Evolutionary conservation across 768 basidiomycete species (phyloP), one percentile per base, ranked within the genome.

Genomic region (Pleurotus pulmonarius): DNA sequence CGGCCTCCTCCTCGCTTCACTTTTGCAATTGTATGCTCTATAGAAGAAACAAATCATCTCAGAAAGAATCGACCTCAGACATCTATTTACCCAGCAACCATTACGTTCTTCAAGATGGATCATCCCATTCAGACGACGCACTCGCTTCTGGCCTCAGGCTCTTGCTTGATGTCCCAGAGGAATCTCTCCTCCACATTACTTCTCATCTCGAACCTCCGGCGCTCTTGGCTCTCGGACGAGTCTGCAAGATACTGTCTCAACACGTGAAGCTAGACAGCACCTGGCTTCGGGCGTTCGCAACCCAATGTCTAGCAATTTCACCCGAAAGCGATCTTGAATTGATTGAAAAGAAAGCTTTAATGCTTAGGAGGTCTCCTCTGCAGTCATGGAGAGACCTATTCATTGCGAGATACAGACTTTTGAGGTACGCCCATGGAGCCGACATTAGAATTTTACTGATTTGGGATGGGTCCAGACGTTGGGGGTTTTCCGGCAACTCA

Each of bases 231-330:
- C 81, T 94, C 61, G 76, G 77, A 18, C 65, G 70, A 61, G 82
- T 85, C 58, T 79, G 77, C 69, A 72, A 67, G 46, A 65, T 64
- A 57, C 75, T 91, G 56, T 75, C 78, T 65, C 73, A 78, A 59
- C 90, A 91, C 77, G 72, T 91, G 77, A 79, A 79, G 55, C 79
- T 89, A 63, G 91, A 94, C 58, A 85, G 82, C 64, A 92, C 88
- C 37, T 94, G 91, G 91, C 77, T 81, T 49, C 75, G 83, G 18
- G 91, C 92, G 25, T 90, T 90, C 68, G 72, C 84, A 59, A 80
- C 75, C 52, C 85, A 86, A 66, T 85, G 83, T 64, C 67, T 91
- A 44, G 83, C 81, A 48, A 79, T 91, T 52, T 70, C 76, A 7
- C 90, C 89, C 15, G 88, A 92, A 69, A 69, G 69, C 55, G 80